Evolutionary conservation across 208 protist species (phyloP), one percentile per base, ranked within the genome.

Genomic region (Wallacemonas sp.): DNA sequence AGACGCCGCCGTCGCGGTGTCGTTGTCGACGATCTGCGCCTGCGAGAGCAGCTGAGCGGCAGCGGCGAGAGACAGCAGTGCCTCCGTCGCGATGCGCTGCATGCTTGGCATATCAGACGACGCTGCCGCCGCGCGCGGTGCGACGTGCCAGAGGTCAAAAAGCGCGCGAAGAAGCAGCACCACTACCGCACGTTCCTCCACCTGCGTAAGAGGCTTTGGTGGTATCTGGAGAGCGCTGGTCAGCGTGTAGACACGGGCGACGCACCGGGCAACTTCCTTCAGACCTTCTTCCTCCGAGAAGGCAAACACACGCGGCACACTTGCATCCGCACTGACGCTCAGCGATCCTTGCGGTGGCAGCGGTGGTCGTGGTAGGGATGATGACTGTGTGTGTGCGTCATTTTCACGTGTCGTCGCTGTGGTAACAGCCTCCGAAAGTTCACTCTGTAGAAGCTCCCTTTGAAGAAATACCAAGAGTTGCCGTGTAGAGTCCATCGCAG

Each of bases 281-380:
- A 58, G 19, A 17, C 51, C 51, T 14, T 58, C 51, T 27, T 58
- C 51, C 31, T 58, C 51, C 15, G 51, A 5, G 51, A 58, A 58
- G 9, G 28, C 30, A 24, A 34, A 58, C n/a, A 31, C 8, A 19
- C 17, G 21, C 4, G 28, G 51, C 28, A 34, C 46, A 30, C 9
- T 21, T n/a, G n/a, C n/a, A n/a, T n/a, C n/a, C n/a, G n/a, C n/a
- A n/a, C n/a, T n/a, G n/a, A n/a, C n/a, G n/a, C n/a, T n/a, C n/a
- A n/a, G n/a, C n/a, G n/a, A n/a, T n/a, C n/a, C n/a, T n/a, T n/a
- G n/a, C n/a, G n/a, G n/a, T n/a, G n/a, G n/a, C n/a, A n/a, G n/a
- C n/a, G n/a, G n/a, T n/a, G n/a, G n/a, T n/a, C n/a, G n/a, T n/a
- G n/a, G n/a, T n/a, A n/a, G n/a, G n/a, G n/a, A n/a, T n/a, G n/a